Evolutionary conservation across 2,329 filamentous ascomycete species (phyloP).

Genomic region (Westerdykella aurantiaca): DNA sequence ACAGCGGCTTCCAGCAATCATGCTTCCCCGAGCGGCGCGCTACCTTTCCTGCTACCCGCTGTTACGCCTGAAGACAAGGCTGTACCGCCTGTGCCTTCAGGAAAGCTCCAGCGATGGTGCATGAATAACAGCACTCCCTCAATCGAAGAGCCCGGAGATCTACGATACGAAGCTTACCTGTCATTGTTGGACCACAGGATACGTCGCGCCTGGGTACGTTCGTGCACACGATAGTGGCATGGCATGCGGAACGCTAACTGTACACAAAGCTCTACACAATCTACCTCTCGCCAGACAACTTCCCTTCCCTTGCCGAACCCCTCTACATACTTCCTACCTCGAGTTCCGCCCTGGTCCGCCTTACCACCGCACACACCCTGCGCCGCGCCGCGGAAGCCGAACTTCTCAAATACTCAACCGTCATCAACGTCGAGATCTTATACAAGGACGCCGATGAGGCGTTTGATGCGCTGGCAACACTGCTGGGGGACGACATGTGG

Average conservation of each 20-base stretch:
- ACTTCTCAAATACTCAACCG: constrained; percentile 59
- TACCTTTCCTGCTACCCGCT: constrained; percentile 74
- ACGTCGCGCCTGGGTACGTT: constrained; percentile 74
- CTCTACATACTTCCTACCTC: constrained; percentile 66
- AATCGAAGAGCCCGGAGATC: constrained; percentile 45
- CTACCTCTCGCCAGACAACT: constrained; percentile 71
- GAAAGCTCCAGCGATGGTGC: constrained; percentile 64
- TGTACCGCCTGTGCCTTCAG: constrained; percentile 50
- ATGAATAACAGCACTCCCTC: constrained; percentile 39
- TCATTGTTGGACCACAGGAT: constrained; percentile 71
- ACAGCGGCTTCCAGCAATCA: constrained; percentile 78
- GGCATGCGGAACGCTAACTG: background rate
- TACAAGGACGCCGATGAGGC: constrained; percentile 58
- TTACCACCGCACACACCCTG: constrained; percentile 60
- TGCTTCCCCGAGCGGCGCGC: constrained; percentile 78
- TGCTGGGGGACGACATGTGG: constrained; percentile 55
- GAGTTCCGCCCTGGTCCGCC: constrained; percentile 56
- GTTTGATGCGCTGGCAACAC: constrained; percentile 54
- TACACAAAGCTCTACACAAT: constrained; percentile 62
- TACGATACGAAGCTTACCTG: constrained; percentile 67
- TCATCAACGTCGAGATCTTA: constrained; percentile 53
- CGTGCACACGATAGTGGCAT: background rate
- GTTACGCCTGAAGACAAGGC: constrained; percentile 24
- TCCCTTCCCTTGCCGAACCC: constrained; percentile 55
- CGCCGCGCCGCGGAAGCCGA: constrained; percentile 67